Conservation (phyloP, 202 grass and related monocot genomes). For the Alloteropsis angusta region DNA sequence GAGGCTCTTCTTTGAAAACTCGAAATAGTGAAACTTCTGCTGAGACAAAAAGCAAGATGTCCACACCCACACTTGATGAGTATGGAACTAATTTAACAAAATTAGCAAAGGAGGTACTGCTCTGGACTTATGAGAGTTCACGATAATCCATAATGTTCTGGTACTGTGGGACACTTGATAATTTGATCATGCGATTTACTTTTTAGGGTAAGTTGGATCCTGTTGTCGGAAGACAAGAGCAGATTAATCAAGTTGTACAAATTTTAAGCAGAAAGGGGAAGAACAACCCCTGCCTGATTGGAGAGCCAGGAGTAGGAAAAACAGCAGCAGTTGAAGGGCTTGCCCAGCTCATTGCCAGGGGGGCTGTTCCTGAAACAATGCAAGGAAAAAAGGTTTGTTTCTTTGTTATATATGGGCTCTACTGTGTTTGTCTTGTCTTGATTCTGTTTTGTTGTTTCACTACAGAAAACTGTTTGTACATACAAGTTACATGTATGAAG, state of each 20-base stretch:
- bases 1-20: background rate
- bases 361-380: slow-evolving; percentile 56
- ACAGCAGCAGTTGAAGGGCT: slow-evolving; percentile 58
- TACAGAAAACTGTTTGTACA: background rate
- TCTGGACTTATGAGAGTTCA: background rate
- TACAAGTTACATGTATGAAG: background rate
- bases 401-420: background rate
- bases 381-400: slow-evolving; percentile 45
- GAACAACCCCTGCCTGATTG: slow-evolving; percentile 63
- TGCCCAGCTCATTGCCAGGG: slow-evolving; percentile 36
- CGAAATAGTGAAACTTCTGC: background rate
- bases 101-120: slow-evolving; percentile 18
- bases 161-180: background rate
- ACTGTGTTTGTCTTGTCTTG: background rate
- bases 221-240: slow-evolving; percentile 44
- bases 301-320: slow-evolving; percentile 63
- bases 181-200: background rate
- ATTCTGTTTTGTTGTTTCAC: background rate
- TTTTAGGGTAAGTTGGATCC: slow-evolving; percentile 49
- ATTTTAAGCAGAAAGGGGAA: slow-evolving; percentile 49
- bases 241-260: slow-evolving; percentile 49
- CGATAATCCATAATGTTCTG: background rate
- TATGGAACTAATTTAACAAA: slow-evolving; percentile 19
- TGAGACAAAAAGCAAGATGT: background rate
- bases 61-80: slow-evolving; percentile 8